Evolutionary conservation across 345 rosid species (phyloP).

Genomic region (Leavenworthia alabamica): DNA sequence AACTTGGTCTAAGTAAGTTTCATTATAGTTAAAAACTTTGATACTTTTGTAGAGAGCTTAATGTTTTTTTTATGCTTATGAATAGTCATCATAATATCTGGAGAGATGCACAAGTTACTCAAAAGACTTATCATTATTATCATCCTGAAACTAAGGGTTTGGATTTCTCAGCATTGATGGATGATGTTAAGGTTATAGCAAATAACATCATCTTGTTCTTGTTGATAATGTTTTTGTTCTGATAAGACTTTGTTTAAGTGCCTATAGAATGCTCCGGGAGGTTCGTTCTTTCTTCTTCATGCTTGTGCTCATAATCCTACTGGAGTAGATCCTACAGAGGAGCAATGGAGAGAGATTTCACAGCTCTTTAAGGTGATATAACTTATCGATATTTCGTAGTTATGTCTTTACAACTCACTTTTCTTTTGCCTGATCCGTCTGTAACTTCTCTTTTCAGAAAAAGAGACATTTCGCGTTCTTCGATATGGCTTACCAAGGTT

Average conservation of each 20-base stretch:
- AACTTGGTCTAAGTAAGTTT: constrained; percentile 91
- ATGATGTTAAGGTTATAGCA: constrained; percentile 71
- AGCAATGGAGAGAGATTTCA: constrained; percentile 93
- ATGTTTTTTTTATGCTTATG: constrained; percentile 13
- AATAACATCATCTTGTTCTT: background rate
- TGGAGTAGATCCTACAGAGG: constrained; percentile 93
- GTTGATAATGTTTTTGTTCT: background rate
- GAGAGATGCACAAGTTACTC: constrained; percentile 92
- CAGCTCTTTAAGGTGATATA: constrained; percentile 61
- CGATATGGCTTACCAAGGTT: constrained; percentile 99
- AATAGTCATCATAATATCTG: constrained; percentile 96
- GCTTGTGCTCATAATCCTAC: constrained; percentile 95
- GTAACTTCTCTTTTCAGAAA: constrained; percentile 36
- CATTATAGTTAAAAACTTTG: too few relatives aligned
- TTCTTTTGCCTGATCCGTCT: background rate
- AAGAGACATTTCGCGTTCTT: constrained; percentile 87
- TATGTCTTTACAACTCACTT: background rate
- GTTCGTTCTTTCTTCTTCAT: constrained; percentile 90
- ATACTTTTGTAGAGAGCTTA: background rate
- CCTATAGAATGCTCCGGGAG: constrained; percentile 75
- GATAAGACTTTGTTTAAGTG: constrained; percentile 5
- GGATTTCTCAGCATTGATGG: constrained; percentile 79
- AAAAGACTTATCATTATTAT: constrained; percentile 76
- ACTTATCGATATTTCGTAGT: background rate
- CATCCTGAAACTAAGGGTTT: constrained; percentile 80